Evolutionary conservation across 1,284 basidiomycete species (phyloP).

Genomic region (Apiotrichum gamsii): DNA sequence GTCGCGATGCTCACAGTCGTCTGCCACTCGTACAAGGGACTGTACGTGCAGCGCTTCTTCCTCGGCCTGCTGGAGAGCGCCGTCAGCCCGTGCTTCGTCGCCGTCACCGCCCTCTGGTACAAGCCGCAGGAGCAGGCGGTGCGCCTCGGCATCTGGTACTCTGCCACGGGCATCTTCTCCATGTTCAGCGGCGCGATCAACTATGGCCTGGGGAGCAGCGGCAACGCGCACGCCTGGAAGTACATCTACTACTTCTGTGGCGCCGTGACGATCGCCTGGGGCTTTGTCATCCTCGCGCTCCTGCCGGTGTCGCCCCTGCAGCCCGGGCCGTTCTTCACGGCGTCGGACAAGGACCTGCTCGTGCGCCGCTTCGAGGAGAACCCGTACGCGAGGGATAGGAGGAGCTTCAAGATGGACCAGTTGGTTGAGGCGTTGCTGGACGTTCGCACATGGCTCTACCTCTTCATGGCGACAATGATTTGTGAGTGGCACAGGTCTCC

Average conservation of each 20-base stretch:
- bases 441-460: conserved; percentile 50
- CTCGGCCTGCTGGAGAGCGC: conserved; percentile 49
- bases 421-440: conserved; percentile 48
- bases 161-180: conserved; percentile 48
- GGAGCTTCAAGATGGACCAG: conserved; percentile 44
- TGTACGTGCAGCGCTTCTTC: conserved; percentile 50
- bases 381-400: conserved; percentile 30
- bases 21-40: conserved; percentile 40
- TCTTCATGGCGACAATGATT: conserved; percentile 44
- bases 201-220: conserved; percentile 49
- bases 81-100: conserved; percentile 52
- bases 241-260: conserved; percentile 53
- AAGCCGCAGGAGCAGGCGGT: conserved; percentile 46
- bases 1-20: conserved; percentile 50
- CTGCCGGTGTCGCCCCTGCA: conserved; percentile 49
- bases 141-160: conserved; percentile 51
- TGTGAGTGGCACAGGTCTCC: too few relatives aligned
- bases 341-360: conserved; percentile 42
- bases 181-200: conserved; percentile 51
- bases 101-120: conserved; percentile 52
- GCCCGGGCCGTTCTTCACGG: conserved; percentile 43
- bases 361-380: conserved; percentile 43
- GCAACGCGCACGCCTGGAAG: conserved; percentile 49
- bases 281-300: conserved; percentile 46
- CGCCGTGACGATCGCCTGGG: conserved; percentile 49